Evolutionary conservation across 495 filamentous ascomycete genomes (phyloP), one percentile per base, ranked within the genome.

Genomic region (Trichoderma erinaceum): DNA sequence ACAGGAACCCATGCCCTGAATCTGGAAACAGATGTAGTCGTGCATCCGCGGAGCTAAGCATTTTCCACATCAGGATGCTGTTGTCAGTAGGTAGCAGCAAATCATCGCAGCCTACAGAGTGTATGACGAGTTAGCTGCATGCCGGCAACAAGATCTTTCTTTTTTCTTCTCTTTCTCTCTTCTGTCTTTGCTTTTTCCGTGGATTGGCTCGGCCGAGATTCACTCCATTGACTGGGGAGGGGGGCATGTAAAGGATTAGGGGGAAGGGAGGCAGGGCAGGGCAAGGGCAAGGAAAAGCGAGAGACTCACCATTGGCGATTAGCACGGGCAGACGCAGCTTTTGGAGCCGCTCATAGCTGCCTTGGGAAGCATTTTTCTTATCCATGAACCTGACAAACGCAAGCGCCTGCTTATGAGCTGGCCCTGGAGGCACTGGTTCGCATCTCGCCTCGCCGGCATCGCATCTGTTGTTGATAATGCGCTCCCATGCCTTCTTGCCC

Each of bases 271-370:
- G 27, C 27, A 27, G 1, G 21, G 35, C 3, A 38, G 8, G 1
- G 18, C 15, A 10, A 58, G 18, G 25, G 21, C 0, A 38, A 56
- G 3, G 27, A 4, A 12, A 4, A 0, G n/a, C 18, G 50, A 43
- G 25, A 48, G 41, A 43, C 69, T 78, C 72, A 56, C 77, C 76
- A 68, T 76, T 75, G 23, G 74, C 72, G 25, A 78, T 72, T 27
- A 78, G 69, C 16, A 78, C 74, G 13, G 75, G 75, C 63, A 77
- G 75, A 61, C 70, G 71, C 46, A 78, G 61, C 68, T 75, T 71
- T 23, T 64, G 58, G 41, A 77, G 66, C 56, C 73, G 66, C 21
- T 76, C 67, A 46, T 71, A 73, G 11, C 75, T 72, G 35, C 75
- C 72, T 29, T 70, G 63, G 23, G 63, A 50, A 1, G 66, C 66